Evolutionary conservation across 805 yeast genomes (phyloP), one percentile per base, ranked within the genome.

Genomic region (Ogataea trehalophila): DNA sequence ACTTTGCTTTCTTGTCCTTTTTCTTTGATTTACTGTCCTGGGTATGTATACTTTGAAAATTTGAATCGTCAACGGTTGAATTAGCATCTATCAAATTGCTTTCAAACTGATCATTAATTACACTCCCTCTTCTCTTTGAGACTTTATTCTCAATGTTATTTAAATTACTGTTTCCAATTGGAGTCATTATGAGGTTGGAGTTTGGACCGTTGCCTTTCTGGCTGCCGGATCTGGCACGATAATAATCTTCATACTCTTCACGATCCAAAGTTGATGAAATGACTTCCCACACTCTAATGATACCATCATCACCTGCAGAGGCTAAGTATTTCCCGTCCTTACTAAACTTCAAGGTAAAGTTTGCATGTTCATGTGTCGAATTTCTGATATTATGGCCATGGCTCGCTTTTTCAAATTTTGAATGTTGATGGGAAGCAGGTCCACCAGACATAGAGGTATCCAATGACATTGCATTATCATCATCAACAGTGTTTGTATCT

Each of bases 251-350:
- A 9, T 26, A 26, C 31, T 39, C 46, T n/a, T 51, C 64, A 54
- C 95, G 68, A 54, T 87, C 91, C 49, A 81, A 67, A 0, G 89
- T 84, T 0, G 90, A 79, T 3, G 87, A 71, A 0, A 89, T 78
- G 5, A 87, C 95, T 62, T 87, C 82, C 94, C 95, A 90, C 4
- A 90, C 69, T 44, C 81, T 71, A 14, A 91, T 73, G 1, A 73
- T 64, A 3, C 84, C 75, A 59, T 87, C 90, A 55, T 86, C 80
- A 17, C 96, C 95, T 0, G 92, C 96, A 2, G 86, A 78, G 0
- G 96, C 96, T 57, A 91, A 65, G 61, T 75, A 88, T 63, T 80
- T 82, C 11, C 97, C 97, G 66, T 91, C 95, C 13, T 65, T 65
- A 48, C 87, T 81, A 65, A 91, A 91, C 56, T 80, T 77, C 70